Base-by-base conservation (phyloP, 1,139 yeast species). In the Wickerhamomyces sp. region DNA sequence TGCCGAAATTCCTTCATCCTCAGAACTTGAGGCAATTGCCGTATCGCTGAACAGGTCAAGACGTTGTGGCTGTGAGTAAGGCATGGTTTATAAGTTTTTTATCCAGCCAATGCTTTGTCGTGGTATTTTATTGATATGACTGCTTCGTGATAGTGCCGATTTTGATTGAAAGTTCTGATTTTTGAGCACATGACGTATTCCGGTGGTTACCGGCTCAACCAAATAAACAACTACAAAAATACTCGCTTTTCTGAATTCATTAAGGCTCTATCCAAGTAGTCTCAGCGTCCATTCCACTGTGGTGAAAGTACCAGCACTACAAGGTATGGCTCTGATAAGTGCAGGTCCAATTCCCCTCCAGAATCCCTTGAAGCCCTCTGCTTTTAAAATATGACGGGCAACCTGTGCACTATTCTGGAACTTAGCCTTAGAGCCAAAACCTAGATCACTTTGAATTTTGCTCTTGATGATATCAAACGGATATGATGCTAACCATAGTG, bases 261-360 rank as follows among this genome's bases (percentile, higher is more conserved):
- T 18, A 18, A 18, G 6, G 31, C 7, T 6, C 34, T 50, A 72
- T 38, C 69, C 73, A 40, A 78, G 59, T 38, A 77, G 60, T 66
- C 94, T 76, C 81, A 89, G 82, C 5, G 95, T 84, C 44, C 85
- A 66, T 66, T 91, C 98, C 60, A 91, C 91, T 10, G 94, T 88
- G 41, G 90, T 87, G 68, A 91, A 91, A 2, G 98, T 91, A 36
- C 95, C 95, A 41, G 96, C 98, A 62, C 91, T 91, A 34, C 94
- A 97, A 6, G 98, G 98, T 6, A 96, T 95, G 45, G 98, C 97
- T 66, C 98, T 82, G 54, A 91, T 71, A 51, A 91, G 78, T 2
- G 98, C 90, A 39, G 98, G 96, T 18, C 83, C 67, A 61, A 90
- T 88, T 2, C 98, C 98, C 66, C 85, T 81, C 69, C 87, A 84